Base-by-base conservation (phyloP, 202 grass and related monocot species). In the Digitaria exilis region DNA sequence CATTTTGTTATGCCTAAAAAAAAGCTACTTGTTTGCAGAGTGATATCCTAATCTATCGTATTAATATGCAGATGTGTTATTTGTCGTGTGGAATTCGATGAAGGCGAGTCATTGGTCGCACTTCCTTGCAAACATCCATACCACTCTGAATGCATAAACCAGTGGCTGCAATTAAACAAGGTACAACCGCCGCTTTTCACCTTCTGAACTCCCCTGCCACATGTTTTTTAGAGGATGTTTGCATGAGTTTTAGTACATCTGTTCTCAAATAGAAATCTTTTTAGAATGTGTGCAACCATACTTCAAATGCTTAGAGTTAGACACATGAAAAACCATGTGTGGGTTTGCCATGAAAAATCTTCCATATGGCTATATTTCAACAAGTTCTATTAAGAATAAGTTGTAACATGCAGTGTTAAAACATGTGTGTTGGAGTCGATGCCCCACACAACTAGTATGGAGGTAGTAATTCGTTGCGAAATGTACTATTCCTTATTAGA, bases 111-210 rank as follows among this genome's bases (percentile, higher is more conserved):
- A 26, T 87, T 98, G 75, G 85, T 94, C 57, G 82, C 89, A 42
- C 93, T 98, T 72, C 87, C 93, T 68, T 98, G 96, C 91, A 94
- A 96, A 26, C 96, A 96, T 79, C 79, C 87, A 17, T 98, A 98
- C 58, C 96, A 96, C 81, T 82, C 85, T 41, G 96, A 94, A 28
- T 98, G 96, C 87, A 98, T 98, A 71, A 89, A 93, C 87, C 92
- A 96, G 71, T 98, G 96, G 96, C 93, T 98, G 51, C 89, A 93
- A 61, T 84, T 92, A 72, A 98, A 96, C 75, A 98, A 96, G 96
- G 96, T 98, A 88, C 28, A 65, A 59, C 3, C 12, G 0, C 57
- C 57, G 56, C n/a, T 39, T 46, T 18, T 13, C 24, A 4, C 39
- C 9, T 78, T 75, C 41, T 43, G 15, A 82, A 32, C 8, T 77